Conservation (phyloP, 202 grass and related monocot genomes). For the Schoenoplectus tabernaemontani region DNA sequence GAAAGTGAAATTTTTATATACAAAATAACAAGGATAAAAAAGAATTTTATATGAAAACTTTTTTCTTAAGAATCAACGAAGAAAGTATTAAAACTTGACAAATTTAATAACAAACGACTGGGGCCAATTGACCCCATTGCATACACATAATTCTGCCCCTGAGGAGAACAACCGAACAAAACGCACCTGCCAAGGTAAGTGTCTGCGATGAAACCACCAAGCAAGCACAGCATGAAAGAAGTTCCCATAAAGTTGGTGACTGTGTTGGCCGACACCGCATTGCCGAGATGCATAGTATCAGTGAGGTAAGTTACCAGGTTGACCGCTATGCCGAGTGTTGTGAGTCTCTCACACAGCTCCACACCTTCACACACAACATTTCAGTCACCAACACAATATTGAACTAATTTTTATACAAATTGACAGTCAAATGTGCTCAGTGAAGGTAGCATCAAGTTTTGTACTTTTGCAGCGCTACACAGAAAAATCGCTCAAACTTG, state of each 20-base stretch:
- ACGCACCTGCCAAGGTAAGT: slow-evolving; percentile 57
- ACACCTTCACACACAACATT: slow-evolving; percentile 24
- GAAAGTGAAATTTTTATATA: not conserved
- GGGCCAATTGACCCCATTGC: not conserved
- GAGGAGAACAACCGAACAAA: not conserved
- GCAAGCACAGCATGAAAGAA: slow-evolving; percentile 71
- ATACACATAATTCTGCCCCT: not conserved
- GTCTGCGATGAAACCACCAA: slow-evolving; percentile 71
- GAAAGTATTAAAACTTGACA: too few species aligned
- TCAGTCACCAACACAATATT: not conserved
- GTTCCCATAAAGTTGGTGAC: slow-evolving; percentile 77
- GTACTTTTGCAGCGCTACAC: too few species aligned
- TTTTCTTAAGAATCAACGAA: too few species aligned
- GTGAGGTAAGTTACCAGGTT: slow-evolving; percentile 77
- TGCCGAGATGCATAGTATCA: slow-evolving; percentile 66
- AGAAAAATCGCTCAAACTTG: not conserved
- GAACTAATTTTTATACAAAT: not conserved
- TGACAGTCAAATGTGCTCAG: not conserved
- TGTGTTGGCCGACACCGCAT: slow-evolving; percentile 47
- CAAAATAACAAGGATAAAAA: not conserved
- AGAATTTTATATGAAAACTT: not conserved
- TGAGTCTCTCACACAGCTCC: slow-evolving; percentile 68
- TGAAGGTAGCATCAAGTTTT: not conserved
- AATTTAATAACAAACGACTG: too few species aligned
- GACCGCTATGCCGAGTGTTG: slow-evolving; percentile 66